Percentiles rank a stretch among this genome's conserved stretches.
phyloP scores from a whole-genome alignment of 208 protist species.

The Leishmania guyanensis region DNA sequence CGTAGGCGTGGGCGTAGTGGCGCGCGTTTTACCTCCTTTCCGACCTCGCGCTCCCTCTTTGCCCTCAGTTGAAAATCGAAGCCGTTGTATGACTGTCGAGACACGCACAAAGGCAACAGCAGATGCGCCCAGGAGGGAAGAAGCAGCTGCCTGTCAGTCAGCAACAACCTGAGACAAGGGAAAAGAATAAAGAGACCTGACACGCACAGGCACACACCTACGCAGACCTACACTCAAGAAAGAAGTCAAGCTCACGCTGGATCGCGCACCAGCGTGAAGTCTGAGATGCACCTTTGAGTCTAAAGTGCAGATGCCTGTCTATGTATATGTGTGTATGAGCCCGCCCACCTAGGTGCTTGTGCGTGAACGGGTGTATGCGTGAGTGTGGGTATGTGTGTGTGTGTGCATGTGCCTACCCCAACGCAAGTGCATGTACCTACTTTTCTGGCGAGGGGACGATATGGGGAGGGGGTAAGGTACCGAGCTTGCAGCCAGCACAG shows the following conservation, averaged over 20 bases:
- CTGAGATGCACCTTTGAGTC: slow-evolving; percentile 1
- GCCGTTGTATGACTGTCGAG: neutral
- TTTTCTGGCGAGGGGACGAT: neutral
- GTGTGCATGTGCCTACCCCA: neutral
- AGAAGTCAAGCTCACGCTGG: neutral
- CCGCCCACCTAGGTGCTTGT: neutral
- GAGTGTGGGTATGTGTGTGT: neutral
- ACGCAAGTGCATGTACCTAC: neutral
- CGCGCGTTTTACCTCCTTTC: neutral
- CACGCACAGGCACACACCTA: neutral
- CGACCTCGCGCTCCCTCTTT: neutral
- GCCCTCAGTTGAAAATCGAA: neutral
- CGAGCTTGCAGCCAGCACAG: neutral
- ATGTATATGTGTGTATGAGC: neutral
- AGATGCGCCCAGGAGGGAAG: neutral
- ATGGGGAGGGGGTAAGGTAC: neutral
- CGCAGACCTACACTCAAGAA: neutral
- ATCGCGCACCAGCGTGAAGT: neutral
- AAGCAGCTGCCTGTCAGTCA: neutral
- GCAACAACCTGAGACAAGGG: neutral
- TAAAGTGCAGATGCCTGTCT: slow-evolving; percentile 3
- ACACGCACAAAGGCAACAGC: neutral
- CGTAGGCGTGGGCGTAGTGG: neutral
- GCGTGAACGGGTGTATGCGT: neutral
- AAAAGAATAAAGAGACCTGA: neutral